These are phyloP conservation scores for Podaxis rugospora DNA, from an alignment of 768 basidiomycete species.

Conservation along the genomic window DNA sequence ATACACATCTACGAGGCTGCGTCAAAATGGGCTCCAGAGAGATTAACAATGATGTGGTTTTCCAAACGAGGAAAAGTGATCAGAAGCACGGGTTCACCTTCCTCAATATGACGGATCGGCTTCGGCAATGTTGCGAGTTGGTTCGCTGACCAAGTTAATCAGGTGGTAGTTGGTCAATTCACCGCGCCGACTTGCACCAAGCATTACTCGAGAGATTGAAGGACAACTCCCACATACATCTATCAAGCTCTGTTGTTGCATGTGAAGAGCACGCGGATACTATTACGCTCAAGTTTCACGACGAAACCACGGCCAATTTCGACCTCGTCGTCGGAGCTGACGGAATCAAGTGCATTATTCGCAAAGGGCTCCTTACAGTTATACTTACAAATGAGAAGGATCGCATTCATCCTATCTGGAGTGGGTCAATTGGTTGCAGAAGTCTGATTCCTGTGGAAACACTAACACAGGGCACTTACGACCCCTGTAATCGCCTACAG, in stretches of 20 bases:
- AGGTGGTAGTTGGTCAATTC: conserved; percentile 27
- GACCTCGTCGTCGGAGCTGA: conserved; percentile 43
- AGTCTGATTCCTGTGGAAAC: conserved; percentile 28
- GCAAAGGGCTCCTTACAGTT: conserved; percentile 19
- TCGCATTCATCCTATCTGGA: conserved; percentile 31
- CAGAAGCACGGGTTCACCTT: conserved; percentile 22
- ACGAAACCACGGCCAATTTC: conserved; percentile 41
- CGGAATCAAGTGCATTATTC: conserved; percentile 32
- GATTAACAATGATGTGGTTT: conserved; percentile 10
- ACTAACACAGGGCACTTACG: conserved; percentile 17
- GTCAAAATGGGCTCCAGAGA: conserved; percentile 1
- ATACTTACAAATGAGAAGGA: conserved; percentile 9
- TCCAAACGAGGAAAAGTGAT: conserved; percentile 29
- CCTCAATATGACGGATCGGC: conserved; percentile 17
- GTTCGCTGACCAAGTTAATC: not conserved
- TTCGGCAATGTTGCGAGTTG: not conserved
- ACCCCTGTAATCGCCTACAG: not conserved
- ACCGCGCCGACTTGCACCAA: conserved; percentile 47
- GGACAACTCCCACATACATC: conserved; percentile 28
- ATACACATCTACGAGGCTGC: conserved; percentile 39
- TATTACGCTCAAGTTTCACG: conserved; percentile 33
- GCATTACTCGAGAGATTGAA: conserved; percentile 37
- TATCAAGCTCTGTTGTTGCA: conserved; percentile 37
- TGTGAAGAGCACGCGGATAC: conserved; percentile 26
- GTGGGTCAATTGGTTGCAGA: conserved; percentile 36